Conservation (phyloP, 1,284 basidiomycete genomes). For the Pseudomicrostroma phylloplanum region DNA sequence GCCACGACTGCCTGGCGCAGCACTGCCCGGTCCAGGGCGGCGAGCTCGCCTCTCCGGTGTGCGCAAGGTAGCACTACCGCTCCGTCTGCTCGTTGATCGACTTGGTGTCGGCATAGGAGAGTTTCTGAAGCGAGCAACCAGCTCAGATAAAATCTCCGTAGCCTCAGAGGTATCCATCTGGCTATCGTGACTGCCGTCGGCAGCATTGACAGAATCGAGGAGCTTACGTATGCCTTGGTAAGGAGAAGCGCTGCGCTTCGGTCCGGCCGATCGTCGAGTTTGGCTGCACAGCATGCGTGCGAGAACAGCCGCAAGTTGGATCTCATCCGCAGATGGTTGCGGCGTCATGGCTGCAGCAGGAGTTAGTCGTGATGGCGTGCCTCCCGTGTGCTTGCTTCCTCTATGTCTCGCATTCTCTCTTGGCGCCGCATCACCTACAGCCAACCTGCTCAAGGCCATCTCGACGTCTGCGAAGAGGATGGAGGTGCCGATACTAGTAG, state of each 20-base stretch:
- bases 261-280: not conserved
- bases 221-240: not conserved
- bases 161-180: not conserved
- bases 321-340: no score
- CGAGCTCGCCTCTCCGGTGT: not conserved
- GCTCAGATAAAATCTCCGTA: not conserved
- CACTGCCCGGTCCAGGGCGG: no score
- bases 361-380: not conserved
- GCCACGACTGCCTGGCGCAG: no score
- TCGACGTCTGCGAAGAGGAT: not conserved
- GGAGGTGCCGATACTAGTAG: not conserved
- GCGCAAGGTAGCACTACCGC: not conserved
- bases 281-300: no score
- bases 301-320: no score
- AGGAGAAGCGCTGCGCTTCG: not conserved
- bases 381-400: not conserved
- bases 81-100: not conserved
- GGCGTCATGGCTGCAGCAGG: not conserved
- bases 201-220: not conserved
- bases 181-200: not conserved
- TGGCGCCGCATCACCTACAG: not conserved
- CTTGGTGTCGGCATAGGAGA: not conserved
- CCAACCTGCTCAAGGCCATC: not conserved
- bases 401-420: not conserved
- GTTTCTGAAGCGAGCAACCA: not conserved